These are phyloP conservation scores for Leccinum cinnamomeum DNA, from an alignment of 1,284 basidiomycete genomes.

Conservation along the genomic window DNA sequence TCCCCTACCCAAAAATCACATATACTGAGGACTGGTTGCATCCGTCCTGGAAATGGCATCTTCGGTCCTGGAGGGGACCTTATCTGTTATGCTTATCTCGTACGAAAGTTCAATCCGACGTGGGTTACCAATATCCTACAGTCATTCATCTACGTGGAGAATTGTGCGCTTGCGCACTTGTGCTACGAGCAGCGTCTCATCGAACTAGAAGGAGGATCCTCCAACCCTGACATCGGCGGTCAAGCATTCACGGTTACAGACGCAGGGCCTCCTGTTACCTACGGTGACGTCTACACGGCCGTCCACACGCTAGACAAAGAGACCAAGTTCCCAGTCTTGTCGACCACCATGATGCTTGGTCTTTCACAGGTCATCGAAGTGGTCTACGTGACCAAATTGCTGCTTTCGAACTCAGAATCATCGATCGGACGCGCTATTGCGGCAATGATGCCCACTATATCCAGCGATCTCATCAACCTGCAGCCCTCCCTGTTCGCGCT, in stretches of 20 bases:
- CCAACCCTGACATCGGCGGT: conserved; percentile 66
- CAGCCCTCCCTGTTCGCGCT: conserved; percentile 69
- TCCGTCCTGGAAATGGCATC: conserved; percentile 73
- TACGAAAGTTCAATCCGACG: conserved; percentile 56
- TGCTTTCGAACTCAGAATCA: conserved; percentile 37
- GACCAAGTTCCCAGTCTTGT: conserved; percentile 51
- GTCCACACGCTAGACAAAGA: conserved; percentile 52
- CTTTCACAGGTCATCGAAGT: conserved; percentile 56
- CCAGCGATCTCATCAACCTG: conserved; percentile 58
- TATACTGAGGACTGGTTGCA: conserved; percentile 61
- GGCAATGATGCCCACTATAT: conserved; percentile 47
- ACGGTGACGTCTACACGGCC: conserved; percentile 56
- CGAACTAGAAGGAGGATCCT: conserved; percentile 41
- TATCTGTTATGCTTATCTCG: conserved; percentile 59
- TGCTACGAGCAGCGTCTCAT: conserved; percentile 68
- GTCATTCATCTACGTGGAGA: conserved; percentile 72
- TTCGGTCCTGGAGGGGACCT: conserved; percentile 74
- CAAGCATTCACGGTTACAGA: conserved; percentile 65
- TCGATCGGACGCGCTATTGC: conserved; percentile 35
- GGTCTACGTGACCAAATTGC: conserved; percentile 48
- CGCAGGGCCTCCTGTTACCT: conserved; percentile 58
- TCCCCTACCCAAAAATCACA: conserved; percentile 35
- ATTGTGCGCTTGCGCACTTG: conserved; percentile 66
- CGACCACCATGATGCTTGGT: conserved; percentile 54
- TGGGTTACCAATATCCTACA: conserved; percentile 61